phyloP scores from a whole-genome alignment of 2,329 filamentous ascomycete species.

The Ophiostoma montium region DNA sequence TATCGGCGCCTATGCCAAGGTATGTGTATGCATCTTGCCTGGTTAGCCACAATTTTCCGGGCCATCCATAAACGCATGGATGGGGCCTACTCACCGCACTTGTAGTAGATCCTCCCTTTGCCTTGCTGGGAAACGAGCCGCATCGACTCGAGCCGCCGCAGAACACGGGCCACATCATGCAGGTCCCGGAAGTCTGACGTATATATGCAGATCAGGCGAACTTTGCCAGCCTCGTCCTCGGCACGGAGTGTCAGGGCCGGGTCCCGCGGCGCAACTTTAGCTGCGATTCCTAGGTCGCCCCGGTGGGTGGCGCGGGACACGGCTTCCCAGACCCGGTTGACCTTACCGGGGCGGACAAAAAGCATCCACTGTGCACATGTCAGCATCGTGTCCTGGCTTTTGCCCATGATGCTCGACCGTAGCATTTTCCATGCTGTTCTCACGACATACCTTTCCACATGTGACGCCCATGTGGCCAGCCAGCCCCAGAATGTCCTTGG shows the following conservation, averaged over 20 bases:
- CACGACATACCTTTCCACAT: constrained; percentile 50
- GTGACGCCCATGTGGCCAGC: constrained; percentile 45
- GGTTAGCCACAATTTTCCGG: no score
- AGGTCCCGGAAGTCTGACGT: constrained; percentile 59
- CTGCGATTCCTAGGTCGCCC: constrained; percentile 54
- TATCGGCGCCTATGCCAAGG: constrained; percentile 45
- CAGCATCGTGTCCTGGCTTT: no score
- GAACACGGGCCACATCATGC: constrained; percentile 53
- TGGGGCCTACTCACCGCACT: constrained; percentile 40
- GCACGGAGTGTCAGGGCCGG: constrained; percentile 21
- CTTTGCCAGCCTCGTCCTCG: constrained; percentile 25
- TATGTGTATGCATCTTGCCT: constrained; percentile 52
- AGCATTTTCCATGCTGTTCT: not conserved
- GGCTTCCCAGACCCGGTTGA: constrained; percentile 50
- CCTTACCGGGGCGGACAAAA: constrained; percentile 39
- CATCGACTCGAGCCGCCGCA: constrained; percentile 46
- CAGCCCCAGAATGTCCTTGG: constrained; percentile 42
- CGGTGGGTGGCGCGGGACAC: constrained; percentile 53
- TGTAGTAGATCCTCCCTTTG: constrained; percentile 55
- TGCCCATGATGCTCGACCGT: not conserved
- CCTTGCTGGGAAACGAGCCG: constrained; percentile 36
- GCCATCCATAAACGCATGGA: not conserved
- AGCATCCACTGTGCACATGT: constrained; percentile 52
- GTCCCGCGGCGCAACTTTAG: constrained; percentile 55
- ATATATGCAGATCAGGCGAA: constrained; percentile 61